phyloP scores from a whole-genome alignment of 2,329 filamentous ascomycete species.

The Epicoccum nigrum region DNA sequence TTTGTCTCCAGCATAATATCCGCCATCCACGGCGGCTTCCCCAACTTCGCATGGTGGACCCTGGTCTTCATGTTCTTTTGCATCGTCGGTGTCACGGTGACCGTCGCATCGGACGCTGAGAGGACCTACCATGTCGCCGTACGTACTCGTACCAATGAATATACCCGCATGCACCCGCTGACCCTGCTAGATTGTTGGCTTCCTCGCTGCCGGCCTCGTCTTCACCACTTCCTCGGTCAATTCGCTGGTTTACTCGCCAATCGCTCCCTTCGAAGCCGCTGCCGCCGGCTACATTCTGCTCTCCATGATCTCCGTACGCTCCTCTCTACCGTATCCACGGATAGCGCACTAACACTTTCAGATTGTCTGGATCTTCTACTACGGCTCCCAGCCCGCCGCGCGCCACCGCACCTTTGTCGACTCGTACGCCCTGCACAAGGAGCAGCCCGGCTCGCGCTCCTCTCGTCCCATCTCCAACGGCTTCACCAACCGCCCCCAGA shows the following conservation, averaged over 20 bases:
- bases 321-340: not conserved
- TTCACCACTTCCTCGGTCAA: slow-evolving; percentile 88
- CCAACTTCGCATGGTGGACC: slow-evolving; percentile 92
- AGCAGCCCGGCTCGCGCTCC: slow-evolving; percentile 67
- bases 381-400: slow-evolving; percentile 88
- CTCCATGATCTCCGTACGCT: slow-evolving; percentile 85
- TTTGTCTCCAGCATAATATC: slow-evolving; percentile 86
- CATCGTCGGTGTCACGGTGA: slow-evolving; percentile 78
- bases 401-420: slow-evolving; percentile 90
- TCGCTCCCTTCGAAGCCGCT: slow-evolving; percentile 79
- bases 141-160: slow-evolving; percentile 37
- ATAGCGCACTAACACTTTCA: slow-evolving; percentile 50
- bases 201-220: slow-evolving; percentile 81
- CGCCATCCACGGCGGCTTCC: slow-evolving; percentile 65
- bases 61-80: slow-evolving; percentile 84
- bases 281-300: slow-evolving; percentile 93
- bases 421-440: slow-evolving; percentile 93
- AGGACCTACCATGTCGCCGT: slow-evolving; percentile 90
- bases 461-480: slow-evolving; percentile 74
- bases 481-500: slow-evolving; percentile 80
- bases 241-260: slow-evolving; percentile 76
- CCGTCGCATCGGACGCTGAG: slow-evolving; percentile 82
- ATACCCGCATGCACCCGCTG: slow-evolving; percentile 16
- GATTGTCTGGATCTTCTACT: slow-evolving; percentile 99
- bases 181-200: slow-evolving; percentile 73